Evolutionary conservation across 306 rosid genomes (phyloP).

Genomic region (Fagus sylvatica): DNA sequence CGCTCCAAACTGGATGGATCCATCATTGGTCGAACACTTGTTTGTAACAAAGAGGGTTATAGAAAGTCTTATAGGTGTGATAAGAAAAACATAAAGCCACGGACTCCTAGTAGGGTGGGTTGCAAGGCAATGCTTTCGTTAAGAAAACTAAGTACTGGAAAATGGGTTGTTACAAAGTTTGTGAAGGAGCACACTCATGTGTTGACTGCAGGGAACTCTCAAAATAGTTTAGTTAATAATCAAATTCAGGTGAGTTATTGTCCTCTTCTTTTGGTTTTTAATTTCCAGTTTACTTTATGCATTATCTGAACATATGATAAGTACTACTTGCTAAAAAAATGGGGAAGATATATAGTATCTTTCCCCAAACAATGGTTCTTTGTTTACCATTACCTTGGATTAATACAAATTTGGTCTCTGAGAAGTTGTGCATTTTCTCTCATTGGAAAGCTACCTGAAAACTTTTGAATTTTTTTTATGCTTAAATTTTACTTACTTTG

Average conservation of each 20-base stretch:
- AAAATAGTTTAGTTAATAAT: slow-evolving; percentile 1
- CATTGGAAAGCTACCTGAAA: background rate
- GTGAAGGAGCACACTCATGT: slow-evolving; percentile 41
- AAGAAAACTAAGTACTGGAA: slow-evolving; percentile 27
- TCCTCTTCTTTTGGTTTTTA: background rate
- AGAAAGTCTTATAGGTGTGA: slow-evolving; percentile 32
- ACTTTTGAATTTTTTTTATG: background rate
- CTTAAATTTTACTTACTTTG: too few relatives aligned
- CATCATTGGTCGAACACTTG: slow-evolving; percentile 30
- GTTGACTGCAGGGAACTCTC: slow-evolving; percentile 16
- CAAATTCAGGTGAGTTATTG: slow-evolving; percentile 28
- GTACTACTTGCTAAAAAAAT: background rate
- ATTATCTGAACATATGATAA: background rate
- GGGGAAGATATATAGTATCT: too few relatives aligned
- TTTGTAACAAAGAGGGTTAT: slow-evolving; percentile 50
- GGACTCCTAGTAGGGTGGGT: slow-evolving; percentile 37
- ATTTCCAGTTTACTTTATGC: background rate
- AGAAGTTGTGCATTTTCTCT: background rate
- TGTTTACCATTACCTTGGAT: too few relatives aligned
- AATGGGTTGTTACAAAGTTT: slow-evolving; percentile 36
- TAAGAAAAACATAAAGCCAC: slow-evolving; percentile 26
- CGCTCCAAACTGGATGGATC: slow-evolving; percentile 39
- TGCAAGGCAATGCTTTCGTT: slow-evolving; percentile 39
- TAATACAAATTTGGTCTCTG: too few relatives aligned
- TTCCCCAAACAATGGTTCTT: too few relatives aligned